phyloP scores from a whole-genome alignment of 2,329 filamentous ascomycete species.

The Ilyonectria sp. region DNA sequence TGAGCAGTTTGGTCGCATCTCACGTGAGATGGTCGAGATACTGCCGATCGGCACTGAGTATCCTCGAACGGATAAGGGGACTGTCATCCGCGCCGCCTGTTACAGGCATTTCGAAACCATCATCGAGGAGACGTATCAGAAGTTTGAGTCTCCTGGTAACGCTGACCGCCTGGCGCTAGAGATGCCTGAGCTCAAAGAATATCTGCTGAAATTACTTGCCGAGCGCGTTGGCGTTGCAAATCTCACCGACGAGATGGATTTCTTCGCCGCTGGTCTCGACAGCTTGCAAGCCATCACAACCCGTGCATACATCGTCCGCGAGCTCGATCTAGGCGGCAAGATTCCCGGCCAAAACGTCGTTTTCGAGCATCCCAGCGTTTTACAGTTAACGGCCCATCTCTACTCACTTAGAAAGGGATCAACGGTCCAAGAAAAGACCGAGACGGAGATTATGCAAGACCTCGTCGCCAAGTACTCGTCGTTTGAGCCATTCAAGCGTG shows the following conservation, averaged over 20 bases:
- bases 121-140: constrained; percentile 58
- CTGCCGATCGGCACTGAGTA: constrained; percentile 61
- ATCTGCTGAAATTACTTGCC: constrained; percentile 51
- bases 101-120: constrained; percentile 59
- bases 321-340: constrained; percentile 63
- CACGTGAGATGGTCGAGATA: constrained; percentile 66
- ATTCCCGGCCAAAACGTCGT: constrained; percentile 69
- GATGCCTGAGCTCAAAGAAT: constrained; percentile 49
- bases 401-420: constrained; percentile 40
- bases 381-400: constrained; percentile 35
- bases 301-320: constrained; percentile 64
- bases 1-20: constrained; percentile 68
- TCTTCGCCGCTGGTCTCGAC: constrained; percentile 71
- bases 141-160: constrained; percentile 13
- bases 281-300: constrained; percentile 70
- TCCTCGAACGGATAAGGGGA: constrained; percentile 67
- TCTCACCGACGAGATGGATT: constrained; percentile 62
- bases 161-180: constrained; percentile 22
- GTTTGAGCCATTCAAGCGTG: constrained; percentile 46
- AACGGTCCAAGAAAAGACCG: constrained; percentile 32
- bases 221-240: constrained; percentile 19
- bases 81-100: constrained; percentile 63
- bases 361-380: constrained; percentile 63
- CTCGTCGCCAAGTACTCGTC: constrained; percentile 54
- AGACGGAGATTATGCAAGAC: constrained; percentile 49